phyloP scores from a whole-genome alignment of 73 alveolate species.

The Paramecium bursaria region DNA sequence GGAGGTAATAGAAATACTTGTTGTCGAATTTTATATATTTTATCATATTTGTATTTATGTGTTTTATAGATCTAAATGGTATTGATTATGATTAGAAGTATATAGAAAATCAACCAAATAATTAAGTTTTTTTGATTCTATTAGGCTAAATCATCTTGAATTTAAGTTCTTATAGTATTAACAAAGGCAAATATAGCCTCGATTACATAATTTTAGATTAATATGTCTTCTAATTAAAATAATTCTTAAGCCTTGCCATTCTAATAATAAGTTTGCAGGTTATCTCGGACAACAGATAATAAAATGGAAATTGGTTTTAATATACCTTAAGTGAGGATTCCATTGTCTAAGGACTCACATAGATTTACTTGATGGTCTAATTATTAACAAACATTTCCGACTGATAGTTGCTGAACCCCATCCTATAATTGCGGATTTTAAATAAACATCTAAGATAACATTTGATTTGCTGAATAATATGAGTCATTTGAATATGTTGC shows the following conservation, averaged over 20 bases:
- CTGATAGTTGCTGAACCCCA: background rate
- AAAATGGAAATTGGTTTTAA: background rate
- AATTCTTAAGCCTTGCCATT: background rate
- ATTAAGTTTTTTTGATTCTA: background rate
- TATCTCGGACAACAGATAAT: conserved; percentile 18
- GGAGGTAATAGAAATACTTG: conserved; percentile 58
- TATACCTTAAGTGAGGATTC: conserved; percentile 5
- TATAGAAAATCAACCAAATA: background rate
- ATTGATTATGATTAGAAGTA: background rate
- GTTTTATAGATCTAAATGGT: background rate
- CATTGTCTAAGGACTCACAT: conserved; percentile 23
- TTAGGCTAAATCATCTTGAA: background rate
- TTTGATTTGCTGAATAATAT: conserved; percentile 1
- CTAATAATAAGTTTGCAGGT: background rate
- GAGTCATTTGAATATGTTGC: conserved; percentile 8
- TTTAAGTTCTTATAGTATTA: background rate
- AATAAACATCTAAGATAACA: background rate
- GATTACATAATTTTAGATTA: background rate
- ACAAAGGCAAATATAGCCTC: conserved; percentile 26
- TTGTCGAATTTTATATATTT: conserved; percentile 8
- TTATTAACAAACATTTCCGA: background rate
- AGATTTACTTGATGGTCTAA: background rate
- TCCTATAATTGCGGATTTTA: background rate
- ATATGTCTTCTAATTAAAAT: conserved; percentile 12
- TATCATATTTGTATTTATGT: background rate